Evolutionary conservation across 495 filamentous ascomycete genomes (phyloP).

Genomic region (Annulohypoxylon nitens): DNA sequence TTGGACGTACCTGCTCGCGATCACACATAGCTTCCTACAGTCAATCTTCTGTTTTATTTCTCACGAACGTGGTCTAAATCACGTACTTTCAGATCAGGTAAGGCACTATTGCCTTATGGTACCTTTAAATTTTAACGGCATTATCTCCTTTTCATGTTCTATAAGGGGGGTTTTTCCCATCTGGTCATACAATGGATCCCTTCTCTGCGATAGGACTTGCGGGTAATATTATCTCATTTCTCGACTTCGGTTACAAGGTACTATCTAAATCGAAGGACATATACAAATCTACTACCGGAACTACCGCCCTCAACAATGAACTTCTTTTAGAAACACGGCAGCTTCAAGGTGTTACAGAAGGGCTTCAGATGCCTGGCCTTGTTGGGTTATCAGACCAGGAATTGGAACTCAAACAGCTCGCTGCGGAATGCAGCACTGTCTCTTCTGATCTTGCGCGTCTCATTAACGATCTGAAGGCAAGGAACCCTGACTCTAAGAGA

Average conservation of each 20-base stretch:
- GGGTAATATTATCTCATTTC: not conserved
- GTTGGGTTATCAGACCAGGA: not conserved
- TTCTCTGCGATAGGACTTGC: not conserved
- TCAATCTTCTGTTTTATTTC: not conserved
- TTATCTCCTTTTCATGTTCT: not conserved
- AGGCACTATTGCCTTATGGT: not conserved
- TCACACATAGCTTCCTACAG: not conserved
- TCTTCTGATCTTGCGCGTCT: not conserved
- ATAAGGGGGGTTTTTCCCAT: not conserved
- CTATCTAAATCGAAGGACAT: not conserved
- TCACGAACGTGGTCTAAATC: not conserved
- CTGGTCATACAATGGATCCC: not conserved
- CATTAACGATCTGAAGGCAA: not conserved
- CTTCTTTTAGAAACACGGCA: not conserved
- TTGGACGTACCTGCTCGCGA: not conserved
- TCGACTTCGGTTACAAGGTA: conserved; percentile 8
- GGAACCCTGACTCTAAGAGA: not conserved
- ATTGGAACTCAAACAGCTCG: not conserved
- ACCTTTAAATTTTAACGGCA: not conserved
- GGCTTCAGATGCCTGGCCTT: not conserved
- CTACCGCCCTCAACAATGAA: not conserved
- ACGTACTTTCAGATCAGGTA: not conserved
- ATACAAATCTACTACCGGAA: not conserved
- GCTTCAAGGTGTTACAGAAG: not conserved
- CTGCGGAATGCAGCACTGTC: not conserved